Conservation (phyloP, 2,329 filamentous ascomycete genomes). For the Fusarium sp. region DNA sequence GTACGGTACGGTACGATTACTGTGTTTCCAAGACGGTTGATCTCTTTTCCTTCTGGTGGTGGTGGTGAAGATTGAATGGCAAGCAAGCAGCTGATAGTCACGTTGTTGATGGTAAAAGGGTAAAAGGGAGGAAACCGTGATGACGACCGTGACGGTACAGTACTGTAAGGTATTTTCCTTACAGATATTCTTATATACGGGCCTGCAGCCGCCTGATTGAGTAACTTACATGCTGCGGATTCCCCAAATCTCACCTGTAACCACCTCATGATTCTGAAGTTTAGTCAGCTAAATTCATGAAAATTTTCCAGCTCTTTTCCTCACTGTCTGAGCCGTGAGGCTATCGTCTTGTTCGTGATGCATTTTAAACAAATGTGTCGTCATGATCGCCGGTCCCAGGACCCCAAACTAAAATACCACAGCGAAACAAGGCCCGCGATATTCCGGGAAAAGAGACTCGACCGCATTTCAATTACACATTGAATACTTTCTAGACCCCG, state of each 20-base stretch:
- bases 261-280: not conserved
- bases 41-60: not conserved
- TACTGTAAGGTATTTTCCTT: not conserved
- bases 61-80: not conserved
- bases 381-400: slow-evolving; percentile 38
- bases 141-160: slow-evolving; percentile 3
- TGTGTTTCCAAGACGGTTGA: not conserved
- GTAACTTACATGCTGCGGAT: not conserved
- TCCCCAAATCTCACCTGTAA: not conserved
- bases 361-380: slow-evolving; percentile 27
- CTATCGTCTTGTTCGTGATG: slow-evolving; percentile 11
- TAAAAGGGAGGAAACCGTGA: not conserved
- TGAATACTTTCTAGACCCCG: not conserved
- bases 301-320: not conserved
- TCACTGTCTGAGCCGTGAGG: not conserved
- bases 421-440: slow-evolving; percentile 15
- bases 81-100: slow-evolving; percentile 35
- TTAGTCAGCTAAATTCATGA: not conserved
- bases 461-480: slow-evolving; percentile 23
- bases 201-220: slow-evolving; percentile 1
- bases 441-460: slow-evolving; percentile 19
- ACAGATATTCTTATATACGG: slow-evolving; percentile 34
- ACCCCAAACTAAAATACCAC: slow-evolving; percentile 21
- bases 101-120: slow-evolving; percentile 17
- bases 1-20: not conserved